Conservation (phyloP, 768 basidiomycete species). For the Boletus barrowsii region DNA sequence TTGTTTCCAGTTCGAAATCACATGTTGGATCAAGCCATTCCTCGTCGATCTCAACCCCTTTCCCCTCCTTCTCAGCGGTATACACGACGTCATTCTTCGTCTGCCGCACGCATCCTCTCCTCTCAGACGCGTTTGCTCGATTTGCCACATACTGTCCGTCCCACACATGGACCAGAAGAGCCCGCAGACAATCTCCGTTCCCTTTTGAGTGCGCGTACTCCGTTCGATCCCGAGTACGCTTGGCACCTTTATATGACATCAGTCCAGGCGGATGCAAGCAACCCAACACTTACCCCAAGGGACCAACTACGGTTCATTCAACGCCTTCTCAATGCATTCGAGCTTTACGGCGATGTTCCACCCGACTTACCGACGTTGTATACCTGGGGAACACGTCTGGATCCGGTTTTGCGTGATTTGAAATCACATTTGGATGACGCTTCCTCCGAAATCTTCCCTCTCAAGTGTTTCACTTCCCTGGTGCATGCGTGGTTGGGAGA, state of each 20-base stretch:
- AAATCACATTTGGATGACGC: conserved; percentile 20
- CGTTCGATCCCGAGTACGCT: conserved; percentile 37
- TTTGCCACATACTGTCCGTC: background rate
- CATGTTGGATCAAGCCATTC: conserved; percentile 36
- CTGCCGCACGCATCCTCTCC: conserved; percentile 16
- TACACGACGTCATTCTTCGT: conserved; percentile 23
- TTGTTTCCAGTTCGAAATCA: conserved; percentile 31
- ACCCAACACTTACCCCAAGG: conserved; percentile 14
- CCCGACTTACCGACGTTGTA: conserved; percentile 23
- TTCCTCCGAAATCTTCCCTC: conserved; percentile 17
- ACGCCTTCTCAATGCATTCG: conserved; percentile 14
- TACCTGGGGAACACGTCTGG: conserved; percentile 38
- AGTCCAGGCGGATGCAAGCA: conserved; percentile 6
- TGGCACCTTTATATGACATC: conserved; percentile 39
- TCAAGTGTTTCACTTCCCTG: conserved; percentile 32
- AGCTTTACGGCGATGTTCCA: conserved; percentile 11
- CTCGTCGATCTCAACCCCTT: conserved; percentile 20
- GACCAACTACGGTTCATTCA: conserved; percentile 30
- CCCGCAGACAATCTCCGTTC: conserved; percentile 15
- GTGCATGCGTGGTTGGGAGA: conserved; percentile 38
- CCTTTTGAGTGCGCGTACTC: conserved; percentile 12
- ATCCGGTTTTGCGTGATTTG: conserved; percentile 30
- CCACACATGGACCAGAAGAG: conserved; percentile 4
- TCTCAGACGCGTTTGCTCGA: conserved; percentile 12
- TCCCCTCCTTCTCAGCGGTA: conserved; percentile 14